Percentiles rank a stretch among this genome's conserved stretches.
phyloP scores from a whole-genome alignment of 495 filamentous ascomycete species.

The Staphylotrichum tortipilum region DNA sequence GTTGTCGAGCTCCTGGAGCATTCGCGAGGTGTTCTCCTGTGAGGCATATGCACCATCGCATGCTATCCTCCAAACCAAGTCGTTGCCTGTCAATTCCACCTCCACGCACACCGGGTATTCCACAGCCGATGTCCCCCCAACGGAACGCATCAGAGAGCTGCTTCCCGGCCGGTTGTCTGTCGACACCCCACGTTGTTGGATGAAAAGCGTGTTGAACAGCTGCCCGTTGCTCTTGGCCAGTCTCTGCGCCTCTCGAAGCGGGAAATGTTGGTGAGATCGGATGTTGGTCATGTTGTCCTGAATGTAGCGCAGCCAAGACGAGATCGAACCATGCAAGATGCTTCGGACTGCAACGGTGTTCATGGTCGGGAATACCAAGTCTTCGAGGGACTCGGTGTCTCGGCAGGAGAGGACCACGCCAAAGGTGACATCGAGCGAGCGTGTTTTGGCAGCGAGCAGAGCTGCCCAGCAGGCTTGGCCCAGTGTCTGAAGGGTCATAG shows the following conservation, averaged over 20 bases:
- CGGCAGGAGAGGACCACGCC: slow-evolving; percentile 65
- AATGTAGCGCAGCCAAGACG: slow-evolving; percentile 55
- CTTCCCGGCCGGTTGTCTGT: not conserved
- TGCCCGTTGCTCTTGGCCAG: slow-evolving; percentile 23
- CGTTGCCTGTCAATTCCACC: slow-evolving; percentile 51
- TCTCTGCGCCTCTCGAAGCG: slow-evolving; percentile 53
- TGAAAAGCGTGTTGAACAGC: slow-evolving; percentile 63
- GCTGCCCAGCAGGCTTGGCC: slow-evolving; percentile 59
- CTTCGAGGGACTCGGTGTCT: slow-evolving; percentile 46
- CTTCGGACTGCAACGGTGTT: slow-evolving; percentile 61
- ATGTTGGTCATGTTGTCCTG: slow-evolving; percentile 51
- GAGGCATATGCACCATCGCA: slow-evolving; percentile 50
- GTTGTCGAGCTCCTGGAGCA: slow-evolving; percentile 48
- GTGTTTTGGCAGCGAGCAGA: slow-evolving; percentile 46
- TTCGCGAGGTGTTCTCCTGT: slow-evolving; percentile 23
- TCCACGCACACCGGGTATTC: slow-evolving; percentile 78
- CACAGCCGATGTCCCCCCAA: slow-evolving; percentile 51
- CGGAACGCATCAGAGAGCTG: slow-evolving; percentile 38
- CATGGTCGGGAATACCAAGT: slow-evolving; percentile 69
- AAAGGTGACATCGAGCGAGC: slow-evolving; percentile 56
- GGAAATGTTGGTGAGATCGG: slow-evolving; percentile 53
- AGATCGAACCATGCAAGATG: slow-evolving; percentile 52
- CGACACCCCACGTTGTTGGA: slow-evolving; percentile 44
- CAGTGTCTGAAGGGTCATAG: slow-evolving; percentile 56
- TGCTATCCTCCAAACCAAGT: slow-evolving; percentile 59